A percentile compares a stretch with the other conserved stretches of the same genome.
phyloP scores from a whole-genome alignment of 1,284 basidiomycete species.

The Sparassis latifolia region DNA sequence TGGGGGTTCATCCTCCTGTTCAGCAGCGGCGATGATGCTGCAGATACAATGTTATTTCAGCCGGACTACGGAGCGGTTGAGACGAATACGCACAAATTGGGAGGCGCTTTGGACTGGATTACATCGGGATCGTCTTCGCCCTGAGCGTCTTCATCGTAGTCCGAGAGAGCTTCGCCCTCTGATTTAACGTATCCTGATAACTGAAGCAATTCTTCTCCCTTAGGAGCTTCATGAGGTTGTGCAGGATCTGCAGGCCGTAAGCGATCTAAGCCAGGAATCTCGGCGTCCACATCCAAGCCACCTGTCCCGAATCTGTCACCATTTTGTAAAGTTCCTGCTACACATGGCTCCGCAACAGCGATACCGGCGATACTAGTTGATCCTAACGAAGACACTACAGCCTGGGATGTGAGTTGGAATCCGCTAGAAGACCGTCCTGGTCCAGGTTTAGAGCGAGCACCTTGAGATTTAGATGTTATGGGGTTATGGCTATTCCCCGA shows the following conservation, averaged over 20 bases:
- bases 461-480: too few relatives aligned
- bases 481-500: too few relatives aligned
- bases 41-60: too few relatives aligned
- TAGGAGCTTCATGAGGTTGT: slow-evolving; percentile 10
- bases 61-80: too few relatives aligned
- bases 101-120: background rate
- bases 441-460: slow-evolving; percentile 31
- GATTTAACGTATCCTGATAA: slow-evolving; percentile 35
- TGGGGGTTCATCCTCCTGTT: background rate
- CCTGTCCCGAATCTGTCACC: too few relatives aligned
- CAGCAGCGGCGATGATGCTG: background rate
- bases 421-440: slow-evolving; percentile 40
- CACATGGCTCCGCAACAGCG: too few relatives aligned
- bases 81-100: background rate
- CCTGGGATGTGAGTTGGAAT: background rate
- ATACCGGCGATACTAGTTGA: too few relatives aligned
- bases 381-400: too few relatives aligned
- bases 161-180: slow-evolving; percentile 36
- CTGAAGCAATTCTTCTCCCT: slow-evolving; percentile 40
- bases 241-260: slow-evolving; percentile 4
- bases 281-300: background rate
- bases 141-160: slow-evolving; percentile 46
- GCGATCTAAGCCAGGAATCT: background rate
- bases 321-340: too few relatives aligned
- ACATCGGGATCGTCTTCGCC: slow-evolving; percentile 12